Evolutionary conservation across 257 asterid genomes (phyloP), one percentile per base, ranked within the genome.

Genomic region (Nicotiana benthamiana): DNA sequence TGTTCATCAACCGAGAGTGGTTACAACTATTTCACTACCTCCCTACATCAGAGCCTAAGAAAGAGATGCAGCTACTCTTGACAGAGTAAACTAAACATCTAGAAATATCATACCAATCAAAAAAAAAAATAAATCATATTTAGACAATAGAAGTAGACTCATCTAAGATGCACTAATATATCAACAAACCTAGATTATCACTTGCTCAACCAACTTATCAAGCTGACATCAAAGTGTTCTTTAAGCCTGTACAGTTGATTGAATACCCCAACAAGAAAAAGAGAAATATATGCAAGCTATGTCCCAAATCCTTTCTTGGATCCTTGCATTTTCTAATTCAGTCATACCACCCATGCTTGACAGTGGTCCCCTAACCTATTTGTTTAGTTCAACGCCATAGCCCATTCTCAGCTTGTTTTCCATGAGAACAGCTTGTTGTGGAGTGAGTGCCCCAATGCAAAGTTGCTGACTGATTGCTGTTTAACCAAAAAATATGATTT

Each of bases 251-350:
- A n/a, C 77, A 36, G 76, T 20, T 40, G 53, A 70, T 43, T 40
- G 6, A 70, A 70, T 54, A 40, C 56, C 40, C 77, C 12, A 30
- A 17, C 57, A 15, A 40, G 57, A 11, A 70, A 70, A 68, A n/a
- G 7, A 40, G 18, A 36, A 20, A 43, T 22, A 46, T 22, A 20
- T 72, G 78, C 60, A 57, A n/a, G 20, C 8, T 20, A 46, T 46
- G 24, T 22, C 60, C 59, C 6, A 70, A 70, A 56, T 3, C 15
- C 77, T 68, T 13, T 36, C 18, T 13, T 34, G 22, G 89, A 75
- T 34, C 40, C 40, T 34, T 87, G 92, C 91, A 91, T 88, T 86
- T 91, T 83, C 96, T 88, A 56, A 90, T 89, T 70, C 98, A 1
- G 92, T 77, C 77, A 89, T 88, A 65, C 88, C 88, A 79, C 96